Conservation (phyloP, 768 basidiomycete genomes). For the Xanthoconium purpureum region DNA sequence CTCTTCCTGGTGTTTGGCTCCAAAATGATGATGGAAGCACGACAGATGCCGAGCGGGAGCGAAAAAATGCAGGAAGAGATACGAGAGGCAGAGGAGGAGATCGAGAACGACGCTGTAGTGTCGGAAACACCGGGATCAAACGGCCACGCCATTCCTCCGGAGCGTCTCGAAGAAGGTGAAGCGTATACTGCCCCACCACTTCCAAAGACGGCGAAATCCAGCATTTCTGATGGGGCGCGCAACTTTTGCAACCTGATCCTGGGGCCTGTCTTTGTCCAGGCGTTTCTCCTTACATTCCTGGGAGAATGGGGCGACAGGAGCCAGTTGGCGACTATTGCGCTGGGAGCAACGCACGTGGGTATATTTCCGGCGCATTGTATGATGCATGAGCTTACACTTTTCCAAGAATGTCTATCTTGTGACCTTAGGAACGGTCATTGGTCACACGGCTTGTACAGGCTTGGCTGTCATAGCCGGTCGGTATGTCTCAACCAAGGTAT, state of each 20-base stretch:
- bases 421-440: constrained; percentile 83
- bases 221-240: constrained; percentile 59
- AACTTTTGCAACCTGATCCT: constrained; percentile 82
- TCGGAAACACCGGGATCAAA: constrained; percentile 31
- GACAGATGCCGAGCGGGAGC: constrained; percentile 71
- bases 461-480: constrained; percentile 93
- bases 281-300: constrained; percentile 93
- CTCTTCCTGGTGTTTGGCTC: constrained; percentile 89
- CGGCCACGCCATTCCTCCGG: constrained; percentile 57
- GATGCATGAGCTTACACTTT: constrained; percentile 7
- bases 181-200: constrained; percentile 11
- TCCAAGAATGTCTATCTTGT: constrained; percentile 88
- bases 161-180: constrained; percentile 73
- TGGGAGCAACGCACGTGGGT: constrained; percentile 91
- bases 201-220: constrained; percentile 18
- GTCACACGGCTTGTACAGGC: constrained; percentile 83
- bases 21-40: constrained; percentile 86
- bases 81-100: constrained; percentile 94
- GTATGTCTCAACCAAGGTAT: constrained; percentile 90
- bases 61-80: constrained; percentile 92
- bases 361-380: neutral
- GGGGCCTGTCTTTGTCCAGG: constrained; percentile 93
- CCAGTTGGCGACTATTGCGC: constrained; percentile 94
- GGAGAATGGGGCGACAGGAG: constrained; percentile 99
- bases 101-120: constrained; percentile 72